Evolutionary conservation across 2,329 filamentous ascomycete genomes (phyloP).

Genomic region (Ambrosiella beaveri): DNA sequence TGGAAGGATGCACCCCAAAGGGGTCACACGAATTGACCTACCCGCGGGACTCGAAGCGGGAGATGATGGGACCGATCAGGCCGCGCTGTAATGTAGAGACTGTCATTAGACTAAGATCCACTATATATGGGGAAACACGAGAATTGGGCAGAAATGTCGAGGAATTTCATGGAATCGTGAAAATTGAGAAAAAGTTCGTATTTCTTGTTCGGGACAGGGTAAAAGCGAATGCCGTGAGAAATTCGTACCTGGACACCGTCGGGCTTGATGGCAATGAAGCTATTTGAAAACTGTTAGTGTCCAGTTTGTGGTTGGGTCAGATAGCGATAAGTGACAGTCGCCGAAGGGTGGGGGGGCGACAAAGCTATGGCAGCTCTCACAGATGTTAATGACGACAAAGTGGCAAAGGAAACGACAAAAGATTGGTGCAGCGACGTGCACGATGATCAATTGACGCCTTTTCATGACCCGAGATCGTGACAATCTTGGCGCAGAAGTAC

Average conservation of each 20-base stretch:
- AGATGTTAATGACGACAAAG: too few relatives aligned
- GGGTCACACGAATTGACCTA: conserved; percentile 25
- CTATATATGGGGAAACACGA: conserved; percentile 3
- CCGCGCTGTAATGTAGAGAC: conserved; percentile 49
- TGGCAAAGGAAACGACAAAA: too few relatives aligned
- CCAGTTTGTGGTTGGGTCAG: conserved; percentile 2
- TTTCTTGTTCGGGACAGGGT: neutral
- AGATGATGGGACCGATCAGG: conserved; percentile 93
- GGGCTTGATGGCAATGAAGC: conserved; percentile 99
- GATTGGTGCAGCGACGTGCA: too few relatives aligned
- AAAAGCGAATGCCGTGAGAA: neutral
- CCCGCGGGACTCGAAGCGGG: conserved; percentile 94
- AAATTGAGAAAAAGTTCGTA: neutral
- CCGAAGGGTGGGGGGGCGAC: too few relatives aligned
- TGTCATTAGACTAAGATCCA: neutral
- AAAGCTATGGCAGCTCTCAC: too few relatives aligned
- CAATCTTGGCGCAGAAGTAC: too few relatives aligned
- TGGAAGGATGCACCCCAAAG: neutral
- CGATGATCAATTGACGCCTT: too few relatives aligned
- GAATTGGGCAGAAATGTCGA: conserved; percentile 1
- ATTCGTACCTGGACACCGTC: conserved; percentile 86
- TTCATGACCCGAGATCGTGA: too few relatives aligned
- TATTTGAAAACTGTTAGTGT: conserved; percentile 23
- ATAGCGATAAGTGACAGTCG: conserved; percentile 6
- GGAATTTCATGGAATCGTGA: conserved; percentile 9